phyloP scores from a whole-genome alignment of 2,329 filamentous ascomycete genomes.

The Cytospora schulzeri region DNA sequence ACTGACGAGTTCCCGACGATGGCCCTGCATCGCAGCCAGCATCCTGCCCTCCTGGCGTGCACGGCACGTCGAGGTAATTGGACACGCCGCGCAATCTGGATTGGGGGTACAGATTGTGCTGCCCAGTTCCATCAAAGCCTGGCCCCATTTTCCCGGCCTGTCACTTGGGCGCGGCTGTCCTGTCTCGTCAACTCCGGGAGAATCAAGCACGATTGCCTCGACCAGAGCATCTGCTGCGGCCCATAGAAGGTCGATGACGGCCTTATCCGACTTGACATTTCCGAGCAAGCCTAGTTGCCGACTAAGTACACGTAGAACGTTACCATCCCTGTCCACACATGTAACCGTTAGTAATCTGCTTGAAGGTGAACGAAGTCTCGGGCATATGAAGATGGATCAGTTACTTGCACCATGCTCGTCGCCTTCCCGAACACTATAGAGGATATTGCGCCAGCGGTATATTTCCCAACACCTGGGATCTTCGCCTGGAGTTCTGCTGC shows the following conservation, averaged over 20 bases:
- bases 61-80: constrained; percentile 53
- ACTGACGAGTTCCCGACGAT: not conserved
- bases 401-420: constrained; percentile 54
- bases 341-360: not conserved
- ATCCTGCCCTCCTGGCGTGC: constrained; percentile 51
- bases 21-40: constrained; percentile 32
- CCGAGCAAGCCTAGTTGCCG: constrained; percentile 60
- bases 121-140: constrained; percentile 67
- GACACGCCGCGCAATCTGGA: constrained; percentile 57
- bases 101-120: constrained; percentile 64
- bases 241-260: constrained; percentile 57
- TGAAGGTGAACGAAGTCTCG: not conserved
- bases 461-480: constrained; percentile 62
- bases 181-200: constrained; percentile 26
- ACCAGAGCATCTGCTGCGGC: constrained; percentile 59
- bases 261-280: constrained; percentile 59
- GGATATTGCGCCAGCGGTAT: constrained; percentile 64
- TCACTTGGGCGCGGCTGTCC: constrained; percentile 42
- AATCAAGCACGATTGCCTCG: constrained; percentile 50
- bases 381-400: not conserved
- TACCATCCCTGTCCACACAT: constrained; percentile 51
- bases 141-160: constrained; percentile 62
- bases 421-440: constrained; percentile 64
- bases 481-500: constrained; percentile 50
- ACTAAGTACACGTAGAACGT: constrained; percentile 62